Evolutionary conservation across 2,329 filamentous ascomycete species (phyloP), one percentile per base, ranked within the genome.

Genomic region (Colletotrichum acutatum): DNA sequence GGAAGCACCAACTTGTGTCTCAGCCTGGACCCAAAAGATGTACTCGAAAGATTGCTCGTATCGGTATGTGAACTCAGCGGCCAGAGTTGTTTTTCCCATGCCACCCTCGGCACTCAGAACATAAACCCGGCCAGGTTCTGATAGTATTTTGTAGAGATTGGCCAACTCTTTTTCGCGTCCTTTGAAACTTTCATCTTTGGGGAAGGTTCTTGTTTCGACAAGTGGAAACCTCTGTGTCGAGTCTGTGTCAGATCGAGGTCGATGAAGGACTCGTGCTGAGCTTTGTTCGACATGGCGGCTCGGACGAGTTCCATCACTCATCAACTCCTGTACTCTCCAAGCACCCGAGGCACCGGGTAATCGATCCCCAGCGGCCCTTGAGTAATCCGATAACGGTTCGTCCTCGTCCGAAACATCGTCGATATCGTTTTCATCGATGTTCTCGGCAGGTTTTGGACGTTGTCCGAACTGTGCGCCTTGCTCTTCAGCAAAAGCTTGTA

Each of bases 21-120:
- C 78, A 3, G 78, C 76, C 46, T 78, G 76, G 2, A 76, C 71
- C 78, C 78, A 79, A 54, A 79, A 79, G 5, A 78, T 75, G 68
- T 76, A 77, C 56, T 76, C 70, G 65, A 76, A 76, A 30, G 32
- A 68, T 28, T 77, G 75, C 65, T 74, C 74, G 37, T 71, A 78
- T 8, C 74, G 75, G 74, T 76, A 75, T 0, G 75, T 75, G 57
- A 77, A 78, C 46, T 79, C 76, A 12, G 76, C 66, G 3, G 77
- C 77, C 1, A 77, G 71, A 3, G 76, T 67, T 19, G 78, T 77
- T 66, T 79, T 79, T 0, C 78, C 72, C 73, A 78, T 61, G 57
- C 75, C 70, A 61, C 75, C 66, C 14, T 53, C 66, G 56, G 46
- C 75, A 34, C 74, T 75, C n/a, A 76, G 58, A n/a, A 71, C 68